Evolutionary conservation across 345 rosid species (phyloP).

Genomic region (Abelmoschus esculentus): DNA sequence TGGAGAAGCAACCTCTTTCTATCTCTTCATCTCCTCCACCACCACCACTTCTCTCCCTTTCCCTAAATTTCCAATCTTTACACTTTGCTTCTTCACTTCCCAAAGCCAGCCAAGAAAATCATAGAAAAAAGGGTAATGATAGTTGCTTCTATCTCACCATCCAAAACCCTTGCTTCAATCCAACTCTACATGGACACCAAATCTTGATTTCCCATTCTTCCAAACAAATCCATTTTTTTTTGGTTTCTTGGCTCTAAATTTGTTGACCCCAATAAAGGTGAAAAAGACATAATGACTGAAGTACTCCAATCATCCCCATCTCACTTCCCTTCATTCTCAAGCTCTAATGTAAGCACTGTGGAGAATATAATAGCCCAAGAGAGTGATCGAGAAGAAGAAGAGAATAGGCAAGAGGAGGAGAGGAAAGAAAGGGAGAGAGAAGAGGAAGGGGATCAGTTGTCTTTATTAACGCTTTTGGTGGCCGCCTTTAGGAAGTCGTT

Average conservation of each 20-base stretch:
- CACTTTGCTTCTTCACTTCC: slow-evolving; percentile 28
- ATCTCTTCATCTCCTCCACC: not conserved
- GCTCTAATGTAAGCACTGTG: slow-evolving; percentile 36
- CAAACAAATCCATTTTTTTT: slow-evolving; percentile 13
- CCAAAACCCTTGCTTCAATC: slow-evolving; percentile 69
- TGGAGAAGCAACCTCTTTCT: not conserved
- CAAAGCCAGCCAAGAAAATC: slow-evolving; percentile 20
- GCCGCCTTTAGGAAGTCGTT: slow-evolving; percentile 73
- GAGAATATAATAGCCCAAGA: slow-evolving; percentile 22
- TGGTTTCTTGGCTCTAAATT: slow-evolving; percentile 32
- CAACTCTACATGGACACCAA: slow-evolving; percentile 53
- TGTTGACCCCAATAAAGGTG: slow-evolving; percentile 17
- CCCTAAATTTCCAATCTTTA: not conserved
- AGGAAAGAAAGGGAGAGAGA: slow-evolving; percentile 22
- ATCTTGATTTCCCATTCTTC: slow-evolving; percentile 7
- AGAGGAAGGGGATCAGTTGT: slow-evolving; percentile 51
- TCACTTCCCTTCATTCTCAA: slow-evolving; percentile 86
- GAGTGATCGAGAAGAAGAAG: slow-evolving; percentile 14
- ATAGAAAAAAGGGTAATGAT: slow-evolving; percentile 28
- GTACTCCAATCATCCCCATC: slow-evolving; percentile 64
- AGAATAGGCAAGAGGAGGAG: slow-evolving; percentile 11
- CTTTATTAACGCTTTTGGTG: slow-evolving; percentile 53
- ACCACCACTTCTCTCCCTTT: not conserved
- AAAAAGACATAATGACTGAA: slow-evolving; percentile 50
- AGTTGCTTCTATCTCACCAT: slow-evolving; percentile 45